phyloP scores from a whole-genome alignment of 2,329 filamentous ascomycete species.

The Anisogramma anomala region DNA sequence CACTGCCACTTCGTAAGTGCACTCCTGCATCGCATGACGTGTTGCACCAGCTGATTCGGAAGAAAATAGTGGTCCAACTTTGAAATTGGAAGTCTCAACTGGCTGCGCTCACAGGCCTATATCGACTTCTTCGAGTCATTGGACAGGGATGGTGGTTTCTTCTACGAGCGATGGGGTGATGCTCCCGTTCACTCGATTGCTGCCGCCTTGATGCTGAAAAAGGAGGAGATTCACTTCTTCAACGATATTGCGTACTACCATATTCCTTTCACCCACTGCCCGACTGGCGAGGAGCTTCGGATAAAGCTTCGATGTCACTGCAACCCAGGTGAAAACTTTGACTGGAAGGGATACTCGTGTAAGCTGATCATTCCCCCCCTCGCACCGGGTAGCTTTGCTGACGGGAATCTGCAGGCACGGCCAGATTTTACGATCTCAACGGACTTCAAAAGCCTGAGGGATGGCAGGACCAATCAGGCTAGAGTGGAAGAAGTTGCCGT shows the following conservation, averaged over 20 bases:
- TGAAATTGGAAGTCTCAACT: constrained; percentile 86
- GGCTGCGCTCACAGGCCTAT: constrained; percentile 83
- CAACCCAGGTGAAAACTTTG: constrained; percentile 94
- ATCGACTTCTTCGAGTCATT: constrained; percentile 81
- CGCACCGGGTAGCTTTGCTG: not conserved
- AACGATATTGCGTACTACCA: constrained; percentile 98
- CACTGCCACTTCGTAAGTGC: constrained; percentile 84
- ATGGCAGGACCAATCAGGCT: constrained; percentile 60
- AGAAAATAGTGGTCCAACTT: constrained; percentile 99
- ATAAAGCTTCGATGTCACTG: constrained; percentile 85
- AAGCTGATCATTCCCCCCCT: constrained; percentile 17
- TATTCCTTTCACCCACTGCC: constrained; percentile 95
- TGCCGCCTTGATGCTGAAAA: constrained; percentile 73
- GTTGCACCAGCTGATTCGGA: constrained; percentile 3
- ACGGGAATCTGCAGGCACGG: constrained; percentile 51
- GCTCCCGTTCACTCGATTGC: constrained; percentile 98
- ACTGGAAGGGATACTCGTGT: constrained; percentile 99
- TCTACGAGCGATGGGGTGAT: constrained; percentile 98
- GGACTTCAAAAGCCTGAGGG: constrained; percentile 72
- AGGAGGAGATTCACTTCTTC: constrained; percentile 96
- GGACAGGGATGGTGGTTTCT: constrained; percentile 89
- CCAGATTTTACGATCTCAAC: constrained; percentile 76
- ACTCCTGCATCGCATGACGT: no score
- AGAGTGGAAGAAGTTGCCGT: constrained; percentile 13
- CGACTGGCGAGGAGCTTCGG: constrained; percentile 74